Evolutionary conservation across 495 filamentous ascomycete genomes (phyloP).

Genomic region (Penicillium roqueforti): DNA sequence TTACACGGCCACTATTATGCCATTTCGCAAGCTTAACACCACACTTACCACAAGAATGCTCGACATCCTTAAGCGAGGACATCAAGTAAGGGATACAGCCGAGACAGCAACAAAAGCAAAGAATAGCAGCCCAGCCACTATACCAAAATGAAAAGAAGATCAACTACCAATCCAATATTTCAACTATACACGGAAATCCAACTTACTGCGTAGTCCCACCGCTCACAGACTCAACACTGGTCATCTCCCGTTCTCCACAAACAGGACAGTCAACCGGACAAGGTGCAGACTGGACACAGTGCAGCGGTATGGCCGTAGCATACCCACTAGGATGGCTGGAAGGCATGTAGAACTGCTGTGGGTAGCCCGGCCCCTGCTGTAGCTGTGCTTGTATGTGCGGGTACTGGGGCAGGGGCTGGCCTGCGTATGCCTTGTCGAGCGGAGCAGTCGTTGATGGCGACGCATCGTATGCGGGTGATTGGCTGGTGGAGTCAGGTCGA

Average conservation of each 20-base stretch:
- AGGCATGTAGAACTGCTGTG: slow-evolving; percentile 17
- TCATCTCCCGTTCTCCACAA: slow-evolving; percentile 47
- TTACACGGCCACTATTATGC: slow-evolving; percentile 48
- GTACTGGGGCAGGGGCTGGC: slow-evolving; percentile 13
- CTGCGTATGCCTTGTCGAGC: slow-evolving; percentile 18
- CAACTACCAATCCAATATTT: neutral
- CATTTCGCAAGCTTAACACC: slow-evolving; percentile 45
- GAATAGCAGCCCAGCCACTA: slow-evolving; percentile 48
- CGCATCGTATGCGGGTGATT: neutral
- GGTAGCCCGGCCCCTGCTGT: slow-evolving; percentile 4
- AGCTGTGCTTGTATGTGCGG: neutral
- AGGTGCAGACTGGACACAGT: slow-evolving; percentile 31
- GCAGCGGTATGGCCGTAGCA: slow-evolving; percentile 27
- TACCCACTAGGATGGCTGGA: slow-evolving; percentile 27
- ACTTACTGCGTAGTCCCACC: slow-evolving; percentile 52
- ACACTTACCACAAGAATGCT: slow-evolving; percentile 51
- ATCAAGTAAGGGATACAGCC: slow-evolving; percentile 53
- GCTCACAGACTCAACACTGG: slow-evolving; percentile 32
- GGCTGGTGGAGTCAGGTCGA: slow-evolving; percentile 4
- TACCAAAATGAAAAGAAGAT: neutral
- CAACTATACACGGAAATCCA: neutral
- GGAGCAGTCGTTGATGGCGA: neutral
- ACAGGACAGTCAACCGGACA: slow-evolving; percentile 49
- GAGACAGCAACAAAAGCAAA: slow-evolving; percentile 45
- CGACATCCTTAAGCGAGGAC: slow-evolving; percentile 47